Base-by-base conservation (phyloP, 495 filamentous ascomycete species). In the Xylaria acuta region DNA sequence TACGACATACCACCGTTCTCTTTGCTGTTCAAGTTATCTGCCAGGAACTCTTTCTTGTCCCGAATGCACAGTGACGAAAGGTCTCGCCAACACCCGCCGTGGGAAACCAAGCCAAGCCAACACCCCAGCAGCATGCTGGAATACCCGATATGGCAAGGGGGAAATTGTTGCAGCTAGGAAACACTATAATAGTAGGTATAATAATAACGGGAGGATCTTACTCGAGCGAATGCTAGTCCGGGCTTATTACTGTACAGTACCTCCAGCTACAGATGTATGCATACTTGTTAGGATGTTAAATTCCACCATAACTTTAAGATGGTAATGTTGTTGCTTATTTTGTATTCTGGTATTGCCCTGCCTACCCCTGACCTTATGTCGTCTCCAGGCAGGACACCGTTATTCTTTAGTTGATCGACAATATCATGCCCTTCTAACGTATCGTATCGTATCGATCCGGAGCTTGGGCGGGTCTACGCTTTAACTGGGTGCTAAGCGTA, bases 61-160 rank as follows among this genome's bases (percentile, higher is more conserved):
- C 22, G 22, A 22, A 70, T 70, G 58, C 59, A 64, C 43, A 64
- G 68, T 70, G 68, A 70, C 68, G 68, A 70, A 70, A 70, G 68
- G n/a, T 16, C 30, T 66, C 30, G 30, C 64, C 64, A 53, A 38
- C 43, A n/a, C 32, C 32, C 25, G 36, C 38, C 25, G 34, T 65
- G 18, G 25, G 63, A 32, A 32, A 30, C 38, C 60, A 51, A 51
- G 47, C 22, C 58, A 60, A 60, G 58, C 58, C 34, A n/a, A 45
- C n/a, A 59, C 6, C 18, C 20, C 41, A 12, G 43, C 12, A 36
- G 41, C 25, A 41, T 16, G 25, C 25, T 70, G 47, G 67, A 34
- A 64, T 71, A 49, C 69, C 47, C 58, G 69, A 64, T 64, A 30
- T 36, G 69, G 69, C 60, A 64, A 53, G 34, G 43, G 68, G 68